These are phyloP conservation scores for Saturnispora bothae DNA, from an alignment of 805 yeast species.

Conservation along the genomic window DNA sequence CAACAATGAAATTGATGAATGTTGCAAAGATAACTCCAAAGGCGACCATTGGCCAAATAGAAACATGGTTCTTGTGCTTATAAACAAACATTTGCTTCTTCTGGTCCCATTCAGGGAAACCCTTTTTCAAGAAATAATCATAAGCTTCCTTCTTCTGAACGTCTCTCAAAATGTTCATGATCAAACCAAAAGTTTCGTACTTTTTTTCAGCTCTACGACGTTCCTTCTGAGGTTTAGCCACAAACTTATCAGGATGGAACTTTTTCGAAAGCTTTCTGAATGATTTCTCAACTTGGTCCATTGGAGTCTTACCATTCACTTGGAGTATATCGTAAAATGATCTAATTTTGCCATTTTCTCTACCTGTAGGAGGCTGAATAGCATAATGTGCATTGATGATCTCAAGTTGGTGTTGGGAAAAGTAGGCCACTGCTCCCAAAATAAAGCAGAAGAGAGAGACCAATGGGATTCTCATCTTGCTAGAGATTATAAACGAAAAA, in stretches of 20 bases:
- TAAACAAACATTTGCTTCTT: constrained; percentile 9
- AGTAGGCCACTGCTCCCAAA: constrained; percentile 9
- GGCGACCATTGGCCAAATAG: constrained; percentile 7
- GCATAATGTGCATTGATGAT: constrained; percentile 11
- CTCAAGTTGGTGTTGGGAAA: constrained; percentile 12
- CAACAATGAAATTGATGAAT: constrained; percentile 10
- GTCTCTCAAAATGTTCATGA: constrained; percentile 61
- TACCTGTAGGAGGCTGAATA: constrained; percentile 9
- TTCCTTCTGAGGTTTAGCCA: constrained; percentile 28
- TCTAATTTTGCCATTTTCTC: constrained; percentile 1
- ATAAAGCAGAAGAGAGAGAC: too few relatives aligned
- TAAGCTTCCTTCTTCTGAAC: constrained; percentile 54
- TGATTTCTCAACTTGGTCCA: constrained; percentile 49
- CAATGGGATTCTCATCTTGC: too few relatives aligned
- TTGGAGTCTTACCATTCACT: constrained; percentile 29
- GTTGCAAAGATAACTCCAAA: constrained; percentile 5
- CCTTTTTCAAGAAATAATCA: constrained; percentile 72
- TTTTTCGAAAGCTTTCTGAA: constrained; percentile 60
- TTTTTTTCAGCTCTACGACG: constrained; percentile 51
- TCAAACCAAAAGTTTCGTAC: constrained; percentile 67
- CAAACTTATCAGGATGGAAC: constrained; percentile 81
- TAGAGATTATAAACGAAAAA: too few relatives aligned
- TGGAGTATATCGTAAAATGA: constrained; percentile 12
- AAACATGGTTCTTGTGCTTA: constrained; percentile 10
- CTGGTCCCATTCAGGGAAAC: constrained; percentile 72